Conservation (phyloP, 345 rosid genomes). For the Murraya koenigii region DNA sequence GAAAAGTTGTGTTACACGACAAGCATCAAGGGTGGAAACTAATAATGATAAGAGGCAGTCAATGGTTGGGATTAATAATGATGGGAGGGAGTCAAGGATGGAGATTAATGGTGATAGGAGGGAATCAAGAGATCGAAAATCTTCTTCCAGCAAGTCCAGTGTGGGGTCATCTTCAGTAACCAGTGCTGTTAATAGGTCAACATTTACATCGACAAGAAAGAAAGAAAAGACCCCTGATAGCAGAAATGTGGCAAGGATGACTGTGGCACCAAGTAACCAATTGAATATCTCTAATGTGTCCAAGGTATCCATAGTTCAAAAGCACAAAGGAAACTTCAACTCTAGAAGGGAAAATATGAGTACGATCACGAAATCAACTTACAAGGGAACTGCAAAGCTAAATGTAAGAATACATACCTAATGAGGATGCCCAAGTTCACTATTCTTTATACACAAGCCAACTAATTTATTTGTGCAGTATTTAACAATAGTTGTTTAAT, state of each 20-base stretch:
- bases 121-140: conserved; percentile 27
- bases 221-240: conserved; percentile 46
- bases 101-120: conserved; percentile 24
- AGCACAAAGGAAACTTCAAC: conserved; percentile 13
- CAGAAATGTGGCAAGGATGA: conserved; percentile 30
- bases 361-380: conserved; percentile 18
- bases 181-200: conserved; percentile 15
- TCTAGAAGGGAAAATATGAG: conserved; percentile 15
- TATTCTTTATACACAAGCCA: not conserved
- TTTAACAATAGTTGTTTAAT: not conserved
- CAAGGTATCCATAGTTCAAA: conserved; percentile 18
- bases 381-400: conserved; percentile 23
- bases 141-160: conserved; percentile 51
- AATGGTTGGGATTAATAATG: conserved; percentile 23
- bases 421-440: not conserved
- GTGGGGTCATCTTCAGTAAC: conserved; percentile 45
- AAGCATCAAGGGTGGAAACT: conserved; percentile 47
- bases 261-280: conserved; percentile 24
- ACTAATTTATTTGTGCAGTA: not conserved
- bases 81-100: conserved; percentile 29
- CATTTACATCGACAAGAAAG: conserved; percentile 12
- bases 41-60: conserved; percentile 18
- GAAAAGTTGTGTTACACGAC: conserved; percentile 52
- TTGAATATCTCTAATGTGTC: conserved; percentile 20
- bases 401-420: conserved; percentile 32